Conservation (phyloP, 306 rosid species). For the Coriaria nepalensis region DNA sequence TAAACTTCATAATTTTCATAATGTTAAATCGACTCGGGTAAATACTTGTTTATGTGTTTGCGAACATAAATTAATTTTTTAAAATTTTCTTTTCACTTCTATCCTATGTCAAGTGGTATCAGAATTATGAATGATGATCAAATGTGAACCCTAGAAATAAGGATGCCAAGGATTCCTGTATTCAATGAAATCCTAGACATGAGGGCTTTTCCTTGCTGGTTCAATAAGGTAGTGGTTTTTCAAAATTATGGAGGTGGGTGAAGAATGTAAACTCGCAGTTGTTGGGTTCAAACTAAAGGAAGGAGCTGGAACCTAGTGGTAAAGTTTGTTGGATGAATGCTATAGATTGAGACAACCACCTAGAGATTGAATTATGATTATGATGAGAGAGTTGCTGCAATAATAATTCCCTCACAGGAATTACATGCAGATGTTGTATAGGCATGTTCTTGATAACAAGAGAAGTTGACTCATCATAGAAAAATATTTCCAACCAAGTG, state of each 20-base stretch:
- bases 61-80: no score
- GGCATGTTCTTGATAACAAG: background rate
- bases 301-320: background rate
- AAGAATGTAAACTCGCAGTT: no score
- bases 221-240: background rate
- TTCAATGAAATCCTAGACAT: background rate
- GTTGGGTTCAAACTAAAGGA: background rate
- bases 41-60: no score
- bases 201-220: background rate
- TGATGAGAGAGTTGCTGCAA: background rate
- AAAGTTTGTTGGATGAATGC: background rate
- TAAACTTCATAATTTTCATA: no score
- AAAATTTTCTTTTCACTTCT: no score
- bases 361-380: background rate
- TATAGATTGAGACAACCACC: background rate
- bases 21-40: no score
- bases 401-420: background rate
- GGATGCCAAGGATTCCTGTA: background rate
- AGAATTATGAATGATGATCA: no score
- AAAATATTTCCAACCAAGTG: background rate
- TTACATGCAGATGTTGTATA: background rate
- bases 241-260: background rate
- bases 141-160: no score
- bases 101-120: no score
- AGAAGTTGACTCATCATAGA: background rate